A percentile compares a stretch with the other conserved stretches of the same genome.
Conservation (phyloP, 2,329 filamentous ascomycete species). For the Talaromyces atroroseus region DNA sequence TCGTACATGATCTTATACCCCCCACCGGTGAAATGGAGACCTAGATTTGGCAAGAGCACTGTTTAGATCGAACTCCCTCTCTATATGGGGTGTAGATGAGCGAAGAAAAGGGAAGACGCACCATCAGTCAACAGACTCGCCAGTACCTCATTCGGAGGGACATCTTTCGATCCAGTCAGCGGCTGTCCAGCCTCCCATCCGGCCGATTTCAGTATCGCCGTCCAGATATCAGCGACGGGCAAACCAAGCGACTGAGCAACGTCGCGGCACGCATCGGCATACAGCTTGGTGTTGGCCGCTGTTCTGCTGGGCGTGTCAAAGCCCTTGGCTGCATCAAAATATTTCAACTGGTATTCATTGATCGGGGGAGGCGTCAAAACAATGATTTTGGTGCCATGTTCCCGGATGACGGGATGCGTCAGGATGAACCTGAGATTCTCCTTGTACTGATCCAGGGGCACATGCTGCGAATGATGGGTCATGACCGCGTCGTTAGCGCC, state of each 20-base stretch:
- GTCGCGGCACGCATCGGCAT: conserved; percentile 59
- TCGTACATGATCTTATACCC: conserved; percentile 54
- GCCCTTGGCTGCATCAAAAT: conserved; percentile 45
- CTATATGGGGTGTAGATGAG: neutral
- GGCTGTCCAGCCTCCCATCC: conserved; percentile 49
- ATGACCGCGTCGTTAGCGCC: conserved; percentile 87
- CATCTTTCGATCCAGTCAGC: conserved; percentile 53
- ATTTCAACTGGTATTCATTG: conserved; percentile 64
- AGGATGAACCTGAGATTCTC: conserved; percentile 67
- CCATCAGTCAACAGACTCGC: conserved; percentile 52
- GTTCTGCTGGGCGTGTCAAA: conserved; percentile 46
- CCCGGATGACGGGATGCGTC: conserved; percentile 61
- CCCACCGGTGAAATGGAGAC: conserved; percentile 53
- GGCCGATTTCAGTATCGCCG: conserved; percentile 63
- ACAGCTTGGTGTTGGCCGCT: conserved; percentile 58
- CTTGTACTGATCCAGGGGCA: conserved; percentile 70
- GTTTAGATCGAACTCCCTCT: neutral
- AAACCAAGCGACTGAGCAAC: conserved; percentile 53
- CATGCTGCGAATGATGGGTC: conserved; percentile 63
- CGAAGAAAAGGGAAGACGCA: conserved; percentile 27
- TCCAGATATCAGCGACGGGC: conserved; percentile 73
- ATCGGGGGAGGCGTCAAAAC: conserved; percentile 73
- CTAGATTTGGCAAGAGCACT: conserved; percentile 29
- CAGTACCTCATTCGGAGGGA: conserved; percentile 53
- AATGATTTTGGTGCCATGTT: conserved; percentile 69